Evolutionary conservation across 1,139 yeast species (phyloP).

Genomic region (Yarrowia galli): DNA sequence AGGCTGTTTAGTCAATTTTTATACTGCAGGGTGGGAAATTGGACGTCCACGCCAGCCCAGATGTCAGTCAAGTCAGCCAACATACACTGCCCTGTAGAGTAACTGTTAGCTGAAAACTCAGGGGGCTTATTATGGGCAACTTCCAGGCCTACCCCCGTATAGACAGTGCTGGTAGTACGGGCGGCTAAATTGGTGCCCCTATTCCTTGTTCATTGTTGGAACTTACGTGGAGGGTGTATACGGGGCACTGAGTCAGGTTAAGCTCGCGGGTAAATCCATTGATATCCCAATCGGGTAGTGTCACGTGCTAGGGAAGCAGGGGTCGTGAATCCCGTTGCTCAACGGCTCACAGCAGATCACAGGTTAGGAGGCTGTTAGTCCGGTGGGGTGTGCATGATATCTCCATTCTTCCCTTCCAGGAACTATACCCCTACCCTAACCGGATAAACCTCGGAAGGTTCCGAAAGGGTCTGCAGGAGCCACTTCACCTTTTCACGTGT

Average conservation of each 20-base stretch:
- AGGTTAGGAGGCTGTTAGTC: background rate
- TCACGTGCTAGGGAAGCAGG: too few species aligned
- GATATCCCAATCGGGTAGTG: too few species aligned
- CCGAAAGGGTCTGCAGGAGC: background rate
- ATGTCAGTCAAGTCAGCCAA: background rate
- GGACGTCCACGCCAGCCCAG: background rate
- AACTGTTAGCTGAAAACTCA: background rate
- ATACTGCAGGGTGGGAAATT: slow-evolving; percentile 8
- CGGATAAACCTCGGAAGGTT: background rate
- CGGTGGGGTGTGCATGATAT: background rate
- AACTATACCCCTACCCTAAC: background rate
- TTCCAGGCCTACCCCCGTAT: background rate
- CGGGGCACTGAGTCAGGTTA: background rate
- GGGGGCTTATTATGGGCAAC: slow-evolving; percentile 4
- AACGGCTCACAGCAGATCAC: background rate
- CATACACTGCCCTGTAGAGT: background rate
- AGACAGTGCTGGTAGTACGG: background rate
- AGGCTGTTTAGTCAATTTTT: background rate
- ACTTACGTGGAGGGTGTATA: background rate
- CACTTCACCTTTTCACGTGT: background rate
- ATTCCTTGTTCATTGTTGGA: background rate
- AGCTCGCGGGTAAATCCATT: too few species aligned
- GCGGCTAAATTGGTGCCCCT: background rate
- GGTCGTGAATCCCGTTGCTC: too few species aligned
- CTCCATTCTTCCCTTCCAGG: background rate